phyloP scores from a whole-genome alignment of 208 protist genomes.

The Trypanosoma avium region DNA sequence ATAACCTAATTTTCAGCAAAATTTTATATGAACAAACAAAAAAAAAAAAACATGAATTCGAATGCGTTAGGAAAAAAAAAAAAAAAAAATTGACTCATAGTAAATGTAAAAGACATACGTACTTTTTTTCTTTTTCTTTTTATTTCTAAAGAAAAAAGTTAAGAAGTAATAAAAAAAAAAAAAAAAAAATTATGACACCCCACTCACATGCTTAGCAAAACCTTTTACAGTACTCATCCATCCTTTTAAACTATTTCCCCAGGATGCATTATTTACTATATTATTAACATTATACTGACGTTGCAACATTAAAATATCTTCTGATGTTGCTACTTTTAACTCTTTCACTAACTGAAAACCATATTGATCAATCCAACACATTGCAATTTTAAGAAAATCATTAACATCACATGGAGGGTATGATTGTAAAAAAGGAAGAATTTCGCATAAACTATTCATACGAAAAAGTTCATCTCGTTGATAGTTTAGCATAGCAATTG shows the following conservation, averaged over 20 bases:
- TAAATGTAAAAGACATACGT: too few species aligned
- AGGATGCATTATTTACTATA: not conserved
- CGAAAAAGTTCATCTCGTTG: conserved; percentile 44
- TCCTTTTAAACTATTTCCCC: not conserved
- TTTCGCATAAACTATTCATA: conserved; percentile 34
- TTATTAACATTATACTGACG: conserved; percentile 28
- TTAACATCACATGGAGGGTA: conserved; percentile 56
- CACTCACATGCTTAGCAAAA: conserved; percentile 3
- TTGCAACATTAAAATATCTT: conserved; percentile 36
- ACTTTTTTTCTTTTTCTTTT: conserved; percentile 11
- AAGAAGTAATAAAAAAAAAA: not conserved
- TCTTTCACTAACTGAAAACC: conserved; percentile 37
- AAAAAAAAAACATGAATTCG: too few species aligned
- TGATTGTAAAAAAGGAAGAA: conserved; percentile 65
- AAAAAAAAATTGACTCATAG: too few species aligned
- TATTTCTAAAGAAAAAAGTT: not conserved
- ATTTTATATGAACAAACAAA: too few species aligned
- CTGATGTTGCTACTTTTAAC: conserved; percentile 35
- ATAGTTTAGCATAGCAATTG: conserved; percentile 56
- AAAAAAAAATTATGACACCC: too few species aligned
- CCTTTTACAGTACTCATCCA: conserved; percentile 22
- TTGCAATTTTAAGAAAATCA: conserved; percentile 51
- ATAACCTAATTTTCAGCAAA: too few species aligned
- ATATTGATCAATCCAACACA: conserved; percentile 51
- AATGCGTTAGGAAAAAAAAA: too few species aligned